phyloP scores from a whole-genome alignment of 176 grass and related monocot genomes.

The Typha latifolia region DNA sequence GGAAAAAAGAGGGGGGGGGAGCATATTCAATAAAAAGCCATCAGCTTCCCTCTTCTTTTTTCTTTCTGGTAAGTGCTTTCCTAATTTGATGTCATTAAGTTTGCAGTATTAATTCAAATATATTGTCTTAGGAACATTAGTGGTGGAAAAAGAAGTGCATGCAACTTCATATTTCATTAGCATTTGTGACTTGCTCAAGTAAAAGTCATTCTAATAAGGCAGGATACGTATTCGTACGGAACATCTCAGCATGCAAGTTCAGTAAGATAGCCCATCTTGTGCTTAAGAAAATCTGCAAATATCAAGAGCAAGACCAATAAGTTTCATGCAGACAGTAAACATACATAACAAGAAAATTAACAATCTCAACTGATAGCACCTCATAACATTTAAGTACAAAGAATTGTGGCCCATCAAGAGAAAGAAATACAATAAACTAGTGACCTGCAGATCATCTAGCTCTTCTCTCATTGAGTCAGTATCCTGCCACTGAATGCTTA shows the following conservation, averaged over 20 bases:
- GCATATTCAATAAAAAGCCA: no score
- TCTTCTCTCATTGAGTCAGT: constrained; percentile 98
- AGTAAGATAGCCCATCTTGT: constrained; percentile 99
- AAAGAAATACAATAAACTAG: constrained; percentile 26
- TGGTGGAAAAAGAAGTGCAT: background rate
- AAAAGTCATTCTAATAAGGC: constrained; percentile 7
- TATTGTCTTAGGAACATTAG: background rate
- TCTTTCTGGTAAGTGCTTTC: no score
- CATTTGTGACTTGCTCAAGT: background rate
- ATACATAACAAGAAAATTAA: background rate
- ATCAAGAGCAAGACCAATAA: constrained; percentile 18
- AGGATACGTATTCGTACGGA: constrained; percentile 98
- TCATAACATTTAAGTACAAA: background rate
- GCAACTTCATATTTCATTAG: background rate
- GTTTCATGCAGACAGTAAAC: background rate
- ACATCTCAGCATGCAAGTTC: constrained; percentile 99
- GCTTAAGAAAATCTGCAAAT: constrained; percentile 93
- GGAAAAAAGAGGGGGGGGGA: background rate
- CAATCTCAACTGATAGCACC: background rate
- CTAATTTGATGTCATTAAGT: background rate
- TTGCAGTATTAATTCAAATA: background rate
- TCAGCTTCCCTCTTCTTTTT: no score
- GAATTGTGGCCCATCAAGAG: constrained; percentile 2
- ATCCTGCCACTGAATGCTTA: constrained; percentile 95
- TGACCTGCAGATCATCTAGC: constrained; percentile 94